A percentile compares a stretch with the other conserved stretches of the same genome.
Evolutionary conservation across 495 filamentous ascomycete genomes (phyloP).

Genomic region (Aspergillus biplanus): DNA sequence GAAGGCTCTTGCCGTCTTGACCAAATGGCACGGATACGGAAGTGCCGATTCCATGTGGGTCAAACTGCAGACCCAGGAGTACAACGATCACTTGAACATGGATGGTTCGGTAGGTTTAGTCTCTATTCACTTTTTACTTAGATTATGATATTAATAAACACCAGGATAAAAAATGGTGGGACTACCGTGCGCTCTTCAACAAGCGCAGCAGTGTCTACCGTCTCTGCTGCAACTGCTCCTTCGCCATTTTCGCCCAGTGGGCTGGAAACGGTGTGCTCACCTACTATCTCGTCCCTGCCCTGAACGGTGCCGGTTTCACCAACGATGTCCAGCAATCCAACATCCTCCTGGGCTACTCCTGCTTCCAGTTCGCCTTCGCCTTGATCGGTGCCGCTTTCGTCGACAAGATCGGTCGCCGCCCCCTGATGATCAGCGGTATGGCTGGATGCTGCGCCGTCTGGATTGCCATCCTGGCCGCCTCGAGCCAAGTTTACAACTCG

Average conservation of each 20-base stretch:
- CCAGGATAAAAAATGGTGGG: constrained; percentile 16
- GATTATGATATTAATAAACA: not conserved
- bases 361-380: constrained; percentile 12
- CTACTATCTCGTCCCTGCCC: constrained; percentile 11
- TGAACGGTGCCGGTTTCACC: constrained; percentile 12
- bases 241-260: constrained; percentile 17
- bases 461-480: constrained; percentile 6
- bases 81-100: constrained; percentile 12
- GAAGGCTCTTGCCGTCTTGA: constrained; percentile 54
- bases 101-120: constrained; percentile 9
- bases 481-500: constrained; percentile 1
- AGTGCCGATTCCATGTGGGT: constrained; percentile 44
- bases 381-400: constrained; percentile 6
- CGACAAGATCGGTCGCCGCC: constrained; percentile 8
- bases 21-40: constrained; percentile 61
- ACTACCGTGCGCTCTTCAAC: constrained; percentile 14
- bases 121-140: not conserved
- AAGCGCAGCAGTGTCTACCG: constrained; percentile 15
- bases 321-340: not conserved
- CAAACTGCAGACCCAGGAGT: constrained; percentile 8
- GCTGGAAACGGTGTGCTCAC: constrained; percentile 9
- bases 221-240: constrained; percentile 10
- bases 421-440: constrained; percentile 15
- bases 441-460: constrained; percentile 11
- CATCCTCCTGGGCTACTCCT: constrained; percentile 10